Conservation (phyloP, 192 early-diverging fungal genomes). For the Coemansia sp. region DNA sequence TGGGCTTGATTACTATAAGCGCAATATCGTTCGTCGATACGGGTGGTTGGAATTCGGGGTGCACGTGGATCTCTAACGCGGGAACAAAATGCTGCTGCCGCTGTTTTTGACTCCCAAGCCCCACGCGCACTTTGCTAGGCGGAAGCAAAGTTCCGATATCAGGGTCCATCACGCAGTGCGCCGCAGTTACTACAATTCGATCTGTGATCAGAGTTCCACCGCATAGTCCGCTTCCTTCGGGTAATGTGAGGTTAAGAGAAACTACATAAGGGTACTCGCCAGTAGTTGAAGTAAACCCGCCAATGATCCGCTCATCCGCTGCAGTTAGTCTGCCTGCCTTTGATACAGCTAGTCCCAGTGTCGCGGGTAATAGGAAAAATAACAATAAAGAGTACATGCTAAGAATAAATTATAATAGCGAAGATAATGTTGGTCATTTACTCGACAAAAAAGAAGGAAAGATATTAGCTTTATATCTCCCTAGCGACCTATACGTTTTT, state of each 20-base stretch:
- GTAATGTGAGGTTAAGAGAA: slow-evolving; percentile 20
- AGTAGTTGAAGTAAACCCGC: slow-evolving; percentile 11
- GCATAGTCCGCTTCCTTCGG: slow-evolving; percentile 24
- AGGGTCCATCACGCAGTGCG: slow-evolving; percentile 40
- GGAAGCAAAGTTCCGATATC: neutral
- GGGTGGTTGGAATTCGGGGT: slow-evolving; percentile 22
- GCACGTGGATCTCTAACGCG: slow-evolving; percentile 10
- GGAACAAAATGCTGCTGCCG: slow-evolving; percentile 3
- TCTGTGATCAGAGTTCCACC: slow-evolving; percentile 37
- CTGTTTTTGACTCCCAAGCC: slow-evolving; percentile 20
- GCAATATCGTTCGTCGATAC: slow-evolving; percentile 30
- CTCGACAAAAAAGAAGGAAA: neutral
- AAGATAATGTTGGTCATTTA: neutral
- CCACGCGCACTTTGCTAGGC: slow-evolving; percentile 15
- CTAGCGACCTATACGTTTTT: neutral
- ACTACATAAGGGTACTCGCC: slow-evolving; percentile 24
- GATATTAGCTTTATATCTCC: neutral
- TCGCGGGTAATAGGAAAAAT: neutral
- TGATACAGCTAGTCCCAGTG: neutral
- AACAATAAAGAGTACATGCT: neutral
- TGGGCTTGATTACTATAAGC: slow-evolving; percentile 16
- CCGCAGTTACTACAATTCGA: slow-evolving; percentile 31
- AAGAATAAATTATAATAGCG: neutral
- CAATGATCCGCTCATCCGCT: slow-evolving; percentile 35
- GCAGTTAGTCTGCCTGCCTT: neutral